Evolutionary conservation across 140 eudicot species (phyloP).

Genomic region (Stevia rebaudiana): DNA sequence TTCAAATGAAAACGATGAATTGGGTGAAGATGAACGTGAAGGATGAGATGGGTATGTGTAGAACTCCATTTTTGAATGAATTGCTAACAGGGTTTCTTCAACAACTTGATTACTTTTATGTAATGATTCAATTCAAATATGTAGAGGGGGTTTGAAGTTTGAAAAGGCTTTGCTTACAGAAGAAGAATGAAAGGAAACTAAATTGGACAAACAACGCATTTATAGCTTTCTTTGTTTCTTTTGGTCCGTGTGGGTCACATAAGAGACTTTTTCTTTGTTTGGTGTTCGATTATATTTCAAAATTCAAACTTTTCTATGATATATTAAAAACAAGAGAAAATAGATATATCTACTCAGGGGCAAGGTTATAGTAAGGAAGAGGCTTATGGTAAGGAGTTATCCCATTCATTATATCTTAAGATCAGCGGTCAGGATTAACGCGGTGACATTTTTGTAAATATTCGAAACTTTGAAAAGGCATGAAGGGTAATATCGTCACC

Average conservation of each 20-base stretch:
- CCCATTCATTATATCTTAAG: too few relatives aligned
- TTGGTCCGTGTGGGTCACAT: constrained; percentile 7
- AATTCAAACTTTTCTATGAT: too few relatives aligned
- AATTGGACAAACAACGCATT: constrained; percentile 23
- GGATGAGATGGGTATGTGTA: constrained; percentile 64
- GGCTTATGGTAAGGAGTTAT: too few relatives aligned
- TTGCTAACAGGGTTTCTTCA: background rate
- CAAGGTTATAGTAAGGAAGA: too few relatives aligned
- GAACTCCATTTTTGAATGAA: constrained; percentile 54
- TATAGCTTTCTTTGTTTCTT: constrained; percentile 28
- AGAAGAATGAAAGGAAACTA: constrained; percentile 5
- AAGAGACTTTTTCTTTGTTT: background rate
- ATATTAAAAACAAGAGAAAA: too few relatives aligned
- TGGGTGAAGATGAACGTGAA: constrained; percentile 34
- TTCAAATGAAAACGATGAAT: constrained; percentile 35
- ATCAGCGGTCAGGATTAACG: too few relatives aligned
- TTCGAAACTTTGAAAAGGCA: too few relatives aligned
- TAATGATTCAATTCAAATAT: background rate
- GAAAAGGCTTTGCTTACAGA: constrained; percentile 21
- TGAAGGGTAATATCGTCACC: too few relatives aligned
- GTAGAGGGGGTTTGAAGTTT: background rate
- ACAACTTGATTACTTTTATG: background rate
- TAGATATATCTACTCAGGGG: too few relatives aligned
- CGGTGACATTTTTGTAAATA: too few relatives aligned
- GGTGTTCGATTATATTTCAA: too few relatives aligned